Evolutionary conservation across 345 rosid species (phyloP).

Genomic region (Corymbia maculata): DNA sequence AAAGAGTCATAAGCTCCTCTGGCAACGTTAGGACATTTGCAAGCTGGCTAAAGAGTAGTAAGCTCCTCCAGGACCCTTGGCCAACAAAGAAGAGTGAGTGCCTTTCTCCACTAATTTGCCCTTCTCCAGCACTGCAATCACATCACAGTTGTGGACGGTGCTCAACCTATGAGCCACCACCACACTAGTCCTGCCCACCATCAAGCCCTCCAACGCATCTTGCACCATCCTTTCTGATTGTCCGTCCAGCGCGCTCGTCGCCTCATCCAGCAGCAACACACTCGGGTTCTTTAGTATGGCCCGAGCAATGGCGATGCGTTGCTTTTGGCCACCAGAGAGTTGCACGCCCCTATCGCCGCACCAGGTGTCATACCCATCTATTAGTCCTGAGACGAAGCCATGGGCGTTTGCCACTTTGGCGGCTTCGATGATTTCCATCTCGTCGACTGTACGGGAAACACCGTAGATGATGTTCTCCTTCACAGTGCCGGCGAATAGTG

Average conservation of each 20-base stretch:
- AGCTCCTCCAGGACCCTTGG: constrained; percentile 9
- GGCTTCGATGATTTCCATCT: constrained; percentile 3
- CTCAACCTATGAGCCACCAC: constrained; percentile 25
- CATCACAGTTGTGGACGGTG: constrained; percentile 11
- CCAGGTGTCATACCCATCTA: constrained; percentile 17
- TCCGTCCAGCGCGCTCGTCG: constrained; percentile 25
- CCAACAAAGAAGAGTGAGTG: constrained; percentile 12
- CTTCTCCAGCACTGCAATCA: constrained; percentile 16
- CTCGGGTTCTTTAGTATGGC: constrained; percentile 18
- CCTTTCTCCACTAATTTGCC: constrained; percentile 20
- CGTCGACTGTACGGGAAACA: neutral
- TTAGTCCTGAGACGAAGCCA: constrained; percentile 8
- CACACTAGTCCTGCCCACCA: constrained; percentile 22
- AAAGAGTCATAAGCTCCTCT: neutral
- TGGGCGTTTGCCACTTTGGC: constrained; percentile 18
- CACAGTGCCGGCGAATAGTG: constrained; percentile 5
- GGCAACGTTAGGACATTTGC: neutral
- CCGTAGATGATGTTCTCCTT: constrained; percentile 8
- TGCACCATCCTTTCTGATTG: constrained; percentile 18
- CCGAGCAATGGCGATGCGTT: constrained; percentile 21
- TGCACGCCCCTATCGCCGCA: constrained; percentile 22
- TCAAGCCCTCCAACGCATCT: constrained; percentile 22
- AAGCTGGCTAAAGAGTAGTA: neutral
- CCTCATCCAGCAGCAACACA: constrained; percentile 16
- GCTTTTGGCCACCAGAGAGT: constrained; percentile 26